Base-by-base conservation (phyloP, 176 grass and related monocot genomes). In the Phoenix roebelenii region DNA sequence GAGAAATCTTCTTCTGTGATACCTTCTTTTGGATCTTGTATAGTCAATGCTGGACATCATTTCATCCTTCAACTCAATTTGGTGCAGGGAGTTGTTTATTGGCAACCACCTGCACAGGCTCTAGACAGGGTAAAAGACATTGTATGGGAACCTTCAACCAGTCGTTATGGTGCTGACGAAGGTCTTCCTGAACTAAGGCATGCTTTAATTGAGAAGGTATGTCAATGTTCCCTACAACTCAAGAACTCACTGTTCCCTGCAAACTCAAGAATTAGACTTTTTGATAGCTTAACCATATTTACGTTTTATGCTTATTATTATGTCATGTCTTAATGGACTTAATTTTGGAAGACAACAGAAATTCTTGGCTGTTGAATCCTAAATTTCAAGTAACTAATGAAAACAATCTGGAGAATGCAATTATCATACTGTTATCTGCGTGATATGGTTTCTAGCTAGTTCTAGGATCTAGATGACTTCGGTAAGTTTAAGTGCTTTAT, bases 131-230 rank as follows among this genome's bases (percentile, higher is more conserved):
- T 83, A 4, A 85, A 98, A 64, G 74, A 98, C 25, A 57, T 85
- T 61, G 25, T 98, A 54, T 81, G 88, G 82, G 82, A 89, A 59
- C 93, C 93, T 60, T 57, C 71, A 22, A 16, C 57, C 54, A 98
- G 88, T 72, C 83, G 55, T 72, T 98, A 98, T 76, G 93, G 93
- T 63, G 77, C 84, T 61, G 93, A 98, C 66, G 93, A 98, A 50
- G 93, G 93, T 66, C 63, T 98, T 65, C 75, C 78, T 54, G 88
- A 92, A 78, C 84, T 98, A 52, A 85, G 84, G 76, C 65, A 92
- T 28, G 87, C 93, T 23, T 80, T 98, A 65, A 51, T 83, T 16
- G 50, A 98, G 39, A 98, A 98, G 84, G 93, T 98, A 92, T 54
- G 18, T 61, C 39, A 67, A 72, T 76, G 52, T 51, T 63, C 28